Percentiles rank a stretch among this genome's conserved stretches.
Conservation (phyloP, 2,329 filamentous ascomycete genomes). For the Cordyceps pruinosa region DNA sequence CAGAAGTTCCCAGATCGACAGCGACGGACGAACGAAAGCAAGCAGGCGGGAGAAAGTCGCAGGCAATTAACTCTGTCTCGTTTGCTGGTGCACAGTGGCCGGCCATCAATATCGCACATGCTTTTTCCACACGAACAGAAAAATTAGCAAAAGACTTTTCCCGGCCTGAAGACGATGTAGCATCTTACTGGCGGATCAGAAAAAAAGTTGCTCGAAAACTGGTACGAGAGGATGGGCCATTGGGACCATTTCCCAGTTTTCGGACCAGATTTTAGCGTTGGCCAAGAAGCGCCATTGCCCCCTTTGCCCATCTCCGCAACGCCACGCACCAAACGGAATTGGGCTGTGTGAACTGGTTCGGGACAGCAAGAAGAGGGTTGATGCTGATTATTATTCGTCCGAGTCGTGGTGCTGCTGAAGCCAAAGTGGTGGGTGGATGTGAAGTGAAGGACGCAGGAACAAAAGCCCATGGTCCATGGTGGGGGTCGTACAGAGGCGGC, state of each 20-base stretch:
- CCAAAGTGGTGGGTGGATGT: neutral
- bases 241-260: slow-evolving; percentile 5
- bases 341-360: neutral
- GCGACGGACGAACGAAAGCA: neutral
- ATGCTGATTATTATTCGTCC: no score
- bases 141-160: neutral
- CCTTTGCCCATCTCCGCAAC: slow-evolving; percentile 2
- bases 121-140: neutral
- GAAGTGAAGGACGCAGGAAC: neutral
- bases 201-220: neutral
- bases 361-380: no score
- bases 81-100: neutral
- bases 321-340: neutral
- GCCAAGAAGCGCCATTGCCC: neutral
- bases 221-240: neutral
- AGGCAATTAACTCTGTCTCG: neutral
- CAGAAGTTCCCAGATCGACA: no score
- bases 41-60: neutral
- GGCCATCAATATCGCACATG: neutral
- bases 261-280: neutral
- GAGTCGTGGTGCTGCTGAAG: neutral
- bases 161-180: neutral
- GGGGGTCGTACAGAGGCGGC: no score
- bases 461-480: neutral
- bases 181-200: neutral